Base-by-base conservation (phyloP, 176 grass and related monocot species). In the Zizania latifolia region DNA sequence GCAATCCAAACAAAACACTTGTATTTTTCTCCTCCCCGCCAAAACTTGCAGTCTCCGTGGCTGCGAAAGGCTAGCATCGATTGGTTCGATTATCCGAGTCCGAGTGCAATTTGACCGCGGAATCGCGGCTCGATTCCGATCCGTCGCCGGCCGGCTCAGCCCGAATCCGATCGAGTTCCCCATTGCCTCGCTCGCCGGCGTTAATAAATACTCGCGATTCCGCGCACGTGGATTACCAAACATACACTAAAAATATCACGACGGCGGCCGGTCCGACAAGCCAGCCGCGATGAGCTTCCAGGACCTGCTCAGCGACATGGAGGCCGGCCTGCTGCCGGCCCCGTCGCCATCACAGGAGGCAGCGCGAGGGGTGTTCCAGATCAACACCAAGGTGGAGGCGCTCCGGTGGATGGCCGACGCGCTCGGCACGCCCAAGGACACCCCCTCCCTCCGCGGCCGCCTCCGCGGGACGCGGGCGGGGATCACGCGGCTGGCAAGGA, bases 201-300 rank as follows among this genome's bases (percentile, higher is more conserved):
- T 45, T 48, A n/a, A n/a, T 48, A 19, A 48, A 0, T 48, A 48
- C 23, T 22, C n/a, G n/a, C n/a, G n/a, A n/a, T n/a, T n/a, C n/a
- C n/a, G n/a, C n/a, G n/a, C n/a, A n/a, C n/a, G n/a, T n/a, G n/a
- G n/a, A n/a, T n/a, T n/a, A n/a, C n/a, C n/a, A n/a, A n/a, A n/a
- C n/a, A n/a, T n/a, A n/a, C n/a, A n/a, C n/a, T n/a, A n/a, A n/a
- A n/a, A n/a, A n/a, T n/a, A n/a, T n/a, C n/a, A n/a, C n/a, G n/a
- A n/a, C n/a, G n/a, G n/a, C n/a, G n/a, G n/a, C n/a, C n/a, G n/a
- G n/a, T n/a, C n/a, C n/a, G n/a, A n/a, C n/a, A n/a, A n/a, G n/a
- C n/a, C n/a, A n/a, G n/a, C n/a, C n/a, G 22, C 46, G 75, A 96
- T 92, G 93, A 88, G 89, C 75, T 97, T 97, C 64, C 78, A 86